Base-by-base conservation (phyloP, 2,329 filamentous ascomycete species). In the Amylocarpus encephaloides region DNA sequence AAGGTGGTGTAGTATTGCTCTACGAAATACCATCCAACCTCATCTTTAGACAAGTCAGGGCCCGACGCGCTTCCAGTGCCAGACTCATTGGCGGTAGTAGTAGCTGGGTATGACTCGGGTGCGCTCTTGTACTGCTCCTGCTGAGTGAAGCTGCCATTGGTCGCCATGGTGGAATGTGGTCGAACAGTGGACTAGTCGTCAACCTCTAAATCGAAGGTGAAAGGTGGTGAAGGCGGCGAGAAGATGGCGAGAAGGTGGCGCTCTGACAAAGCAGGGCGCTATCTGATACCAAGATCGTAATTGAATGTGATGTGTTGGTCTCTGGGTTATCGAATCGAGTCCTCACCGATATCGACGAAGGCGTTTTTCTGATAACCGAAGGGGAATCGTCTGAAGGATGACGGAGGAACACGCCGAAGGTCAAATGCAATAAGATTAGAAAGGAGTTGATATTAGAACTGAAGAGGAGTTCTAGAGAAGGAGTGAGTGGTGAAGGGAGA, bases 11-110 rank as follows among this genome's bases (percentile, higher is more conserved):
- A 98, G 78, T 96, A 98, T 72, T 95, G 90, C 79, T 97, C 91
- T 52, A 98, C 93, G 63, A 98, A 98, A 75, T 92, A 97, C 93
- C 93, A 98, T 71, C 90, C 93, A 61, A 98, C 90, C 74, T 97
- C 89, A 69, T 95, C 90, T 76, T 95, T 96, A 63, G 77, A 75
- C 36, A 82, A 71, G 62, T 78, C 75, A 66, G 66, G 72, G 62
- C 68, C 72, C 49, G 63, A 63, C 36, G 64, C 59, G 56, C 64
- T 66, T 62, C 59, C 62, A 41, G 53, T 57, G 40, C 53, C 57
- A 12, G 63, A 52, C 29, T 62, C 60, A 48, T 59, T 46, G 33
- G 63, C 47, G 48, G 58, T 60, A 38, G 63, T 61, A 45, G 64
- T 66, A 52, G 63, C 62, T 51, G 64, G 53, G 36, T 66, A 66